Evolutionary conservation across 208 protist genomes (phyloP), one percentile per base, ranked within the genome.

Genomic region (Wallacemonas sp.): DNA sequence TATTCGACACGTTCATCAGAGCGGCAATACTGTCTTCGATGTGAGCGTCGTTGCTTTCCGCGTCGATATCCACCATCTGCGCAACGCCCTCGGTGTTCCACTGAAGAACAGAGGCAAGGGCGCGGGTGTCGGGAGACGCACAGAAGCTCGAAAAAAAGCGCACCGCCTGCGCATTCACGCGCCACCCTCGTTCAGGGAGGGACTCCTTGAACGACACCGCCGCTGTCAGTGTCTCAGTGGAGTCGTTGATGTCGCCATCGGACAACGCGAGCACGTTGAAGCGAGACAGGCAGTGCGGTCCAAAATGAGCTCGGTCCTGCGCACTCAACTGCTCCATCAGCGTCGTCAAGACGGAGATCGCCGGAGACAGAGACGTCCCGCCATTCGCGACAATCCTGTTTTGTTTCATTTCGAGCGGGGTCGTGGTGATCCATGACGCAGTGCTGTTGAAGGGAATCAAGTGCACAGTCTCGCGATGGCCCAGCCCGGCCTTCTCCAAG

Each of bases 151-250:
- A 31, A 17, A 54, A n/a, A 26, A 31, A 54, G 46, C 46, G 46
- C 2, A 54, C 33, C 24, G 46, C 46, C 46, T 54, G 46, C 17
- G 46, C 46, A 17, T 54, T 17, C n/a, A 54, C 46, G 46, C 26
- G 26, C 46, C 46, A 54, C 3, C 4, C 4, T 30, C 21, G 4
- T 31, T 8, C 12, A 26, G 24, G 33, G 24, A 4, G 46, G 24
- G 21, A 15, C 17, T 4, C 46, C 24, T 4, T n/a, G n/a, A 54
- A 17, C 46, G 46, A 54, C 46, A 30, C 46, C 46, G 46, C n/a
- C 8, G 46, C 46, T 2, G 21, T 6, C 46, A 54, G 27, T 6
- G 46, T 54, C 46, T 54, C 11, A 19, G 4, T n/a, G 46, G 46
- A 34, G 26, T 54, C 46, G 3, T 4, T 12, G 19, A 54, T 30